Evolutionary conservation across 78 protist genomes (phyloP), one percentile per base, ranked within the genome.

Genomic region (Dictyostelium discoideum): DNA sequence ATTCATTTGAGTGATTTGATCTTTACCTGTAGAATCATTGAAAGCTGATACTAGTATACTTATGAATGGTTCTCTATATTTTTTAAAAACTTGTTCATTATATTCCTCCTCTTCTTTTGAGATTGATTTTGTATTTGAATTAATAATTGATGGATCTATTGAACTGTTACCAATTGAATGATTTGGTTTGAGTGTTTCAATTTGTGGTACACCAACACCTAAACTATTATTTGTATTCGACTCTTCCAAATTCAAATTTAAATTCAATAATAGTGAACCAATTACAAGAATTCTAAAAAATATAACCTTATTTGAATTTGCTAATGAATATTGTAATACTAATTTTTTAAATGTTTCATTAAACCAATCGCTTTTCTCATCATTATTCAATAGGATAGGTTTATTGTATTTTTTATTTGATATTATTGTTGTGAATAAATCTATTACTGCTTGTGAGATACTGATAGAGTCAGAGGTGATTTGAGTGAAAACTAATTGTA

Each of bases 1-100:
- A 63, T 84, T 84, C 87, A 84, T 60, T 37, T 84, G 79, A 10
- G 67, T 60, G 14, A 84, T 22, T 37, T 32, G 24, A 39, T 84
- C 87, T 0, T 11, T 22, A 16, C 26, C 48, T 7, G 3, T 6
- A 0, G 87, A 22, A 20, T 84, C 37, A 16, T 84, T 29, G n/a
- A 84, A 63, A 39, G 50, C 67, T 18, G 42, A 10, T 5, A 46
- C 26, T 1, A 54, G 9, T 32, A 14, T 50, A 3, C 13, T 60
- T 3, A 60, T 13, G 57, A 84, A 63, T 29, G 87, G 77, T 16
- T 84, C 77, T 50, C 73, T 82, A 26, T 81, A 81, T 14, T 81
- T 81, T 81, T 81, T 40, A 26, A 84, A 79, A 6, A 39, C 39
- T 39, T 76, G 26, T 6, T 39, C 48, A 32, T 24, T 76, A 39